Conservation (phyloP, 768 basidiomycete genomes). For the Boletales sp. region DNA sequence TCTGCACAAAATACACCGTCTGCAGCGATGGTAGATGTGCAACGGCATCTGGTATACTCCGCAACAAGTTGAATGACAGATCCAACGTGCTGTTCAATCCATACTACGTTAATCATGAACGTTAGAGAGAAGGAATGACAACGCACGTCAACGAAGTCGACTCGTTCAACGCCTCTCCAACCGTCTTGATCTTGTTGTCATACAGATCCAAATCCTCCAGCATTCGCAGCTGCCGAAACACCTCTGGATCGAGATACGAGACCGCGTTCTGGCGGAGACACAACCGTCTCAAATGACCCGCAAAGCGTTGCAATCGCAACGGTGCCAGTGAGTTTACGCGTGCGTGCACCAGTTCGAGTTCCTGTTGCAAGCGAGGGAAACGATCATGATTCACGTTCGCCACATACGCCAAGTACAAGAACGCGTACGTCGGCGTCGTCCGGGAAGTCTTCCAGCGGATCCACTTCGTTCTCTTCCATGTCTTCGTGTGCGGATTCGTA, state of each 20-base stretch:
- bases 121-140: not conserved
- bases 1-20: conserved; percentile 94
- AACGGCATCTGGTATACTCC: conserved; percentile 62
- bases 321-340: conserved; percentile 65
- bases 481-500: conserved; percentile 43
- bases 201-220: conserved; percentile 93
- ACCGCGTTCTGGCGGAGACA: conserved; percentile 89
- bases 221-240: conserved; percentile 60
- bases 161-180: conserved; percentile 63
- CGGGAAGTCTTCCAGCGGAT: conserved; percentile 75
- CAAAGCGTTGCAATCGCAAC: conserved; percentile 75
- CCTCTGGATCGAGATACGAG: conserved; percentile 63
- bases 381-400: not conserved
- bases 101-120: not conserved
- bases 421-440: conserved; percentile 76
- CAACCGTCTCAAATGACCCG: conserved; percentile 59
- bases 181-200: conserved; percentile 85
- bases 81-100: conserved; percentile 63
- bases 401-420: not conserved
- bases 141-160: conserved; percentile 55
- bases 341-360: conserved; percentile 81
- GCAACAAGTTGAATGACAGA: conserved; percentile 91
- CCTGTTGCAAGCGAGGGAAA: conserved; percentile 41
- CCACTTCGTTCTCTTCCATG: conserved; percentile 48
- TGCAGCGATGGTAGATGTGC: conserved; percentile 55